Evolutionary conservation across 352 stramenopile genomes (phyloP), one percentile per base, ranked within the genome.

Genomic region (Pythium insidiosum): DNA sequence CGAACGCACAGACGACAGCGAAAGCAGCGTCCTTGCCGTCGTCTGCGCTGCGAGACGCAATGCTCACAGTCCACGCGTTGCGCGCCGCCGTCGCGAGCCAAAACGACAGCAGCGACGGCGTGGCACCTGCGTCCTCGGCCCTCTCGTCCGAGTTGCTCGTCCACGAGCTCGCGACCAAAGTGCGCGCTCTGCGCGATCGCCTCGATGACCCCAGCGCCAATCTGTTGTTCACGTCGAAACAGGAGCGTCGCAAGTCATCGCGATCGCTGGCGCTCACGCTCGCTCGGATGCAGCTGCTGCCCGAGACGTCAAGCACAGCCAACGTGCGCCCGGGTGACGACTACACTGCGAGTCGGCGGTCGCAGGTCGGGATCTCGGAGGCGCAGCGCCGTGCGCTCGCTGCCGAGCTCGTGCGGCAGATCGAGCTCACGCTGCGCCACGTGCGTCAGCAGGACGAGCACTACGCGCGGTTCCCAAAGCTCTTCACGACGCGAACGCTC

Each of bases 371-470:
- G 9, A 9, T 33, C 28, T 9, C 28, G 9, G 28, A 33, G 9
- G 28, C 28, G 9, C 28, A 15, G 9, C 28, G 28, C 9, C 28
- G 15, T 9, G 15, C 28, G 9, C 9, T 33, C 28, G 15, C 15
- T 9, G 28, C 28, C 28, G 43, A 58, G 24, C 56, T 57, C 7
- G 24, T 43, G 1, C 50, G 15, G 12, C 50, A 64, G 25, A 83
- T 68, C 31, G 48, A 67, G 15, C 38, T 59, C 6, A 47, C 71
- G 21, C 16, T 84, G 12, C 38, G 23, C 4, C 48, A 48, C 18
- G 71, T 87, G 18, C 69, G 69, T 1, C 30, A 50, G 6, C 71
- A 87, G 43, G 71, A 87, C 40, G 74, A 87, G 35, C 74, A 87
- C 40, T 84, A 84, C 22, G 71, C 70, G 15, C 66, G 62, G 18